Percentiles rank a stretch among this genome's conserved stretches.
Conservation (phyloP, 2,329 filamentous ascomycete genomes). For the Colletotrichum neosansevieriae region DNA sequence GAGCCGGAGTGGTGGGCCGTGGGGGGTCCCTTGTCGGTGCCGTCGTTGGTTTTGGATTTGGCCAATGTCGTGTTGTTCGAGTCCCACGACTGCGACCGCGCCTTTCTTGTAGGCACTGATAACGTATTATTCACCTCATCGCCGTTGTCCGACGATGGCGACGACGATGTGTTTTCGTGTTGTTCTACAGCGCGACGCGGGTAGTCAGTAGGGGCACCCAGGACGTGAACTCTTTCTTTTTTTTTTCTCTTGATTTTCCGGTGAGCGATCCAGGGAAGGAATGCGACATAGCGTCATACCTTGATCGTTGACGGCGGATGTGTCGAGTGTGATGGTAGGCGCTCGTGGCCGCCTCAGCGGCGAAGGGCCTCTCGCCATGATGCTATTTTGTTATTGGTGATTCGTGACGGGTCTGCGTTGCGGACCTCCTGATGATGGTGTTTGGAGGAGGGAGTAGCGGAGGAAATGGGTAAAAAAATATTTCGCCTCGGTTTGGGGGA, state of each 20-base stretch:
- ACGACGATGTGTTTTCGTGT: constrained; percentile 22
- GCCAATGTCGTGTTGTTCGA: constrained; percentile 39
- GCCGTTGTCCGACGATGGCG: constrained; percentile 32
- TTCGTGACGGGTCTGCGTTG: background rate
- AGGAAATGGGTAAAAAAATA: background rate
- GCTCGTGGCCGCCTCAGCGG: constrained; percentile 37
- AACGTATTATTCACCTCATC: constrained; percentile 40
- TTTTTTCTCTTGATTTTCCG: background rate
- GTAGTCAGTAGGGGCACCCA: constrained; percentile 22
- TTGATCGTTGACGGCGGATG: constrained; percentile 40
- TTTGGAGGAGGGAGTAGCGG: background rate
- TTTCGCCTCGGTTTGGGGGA: background rate
- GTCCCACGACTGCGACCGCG: constrained; percentile 40
- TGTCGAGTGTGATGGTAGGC: constrained; percentile 41
- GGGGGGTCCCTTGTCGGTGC: constrained; percentile 33
- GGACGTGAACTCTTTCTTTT: background rate
- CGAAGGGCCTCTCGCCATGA: constrained; percentile 30
- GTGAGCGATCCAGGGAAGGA: constrained; percentile 20
- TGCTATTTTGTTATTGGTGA: background rate
- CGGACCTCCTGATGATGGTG: background rate
- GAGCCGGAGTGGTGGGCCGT: constrained; percentile 18
- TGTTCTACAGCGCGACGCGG: constrained; percentile 21
- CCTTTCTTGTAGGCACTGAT: constrained; percentile 40
- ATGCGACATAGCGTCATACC: constrained; percentile 35
- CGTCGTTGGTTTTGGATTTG: constrained; percentile 35